Evolutionary conservation across 73 alveolate genomes (phyloP).

Genomic region (Tetrahymena elliotti): DNA sequence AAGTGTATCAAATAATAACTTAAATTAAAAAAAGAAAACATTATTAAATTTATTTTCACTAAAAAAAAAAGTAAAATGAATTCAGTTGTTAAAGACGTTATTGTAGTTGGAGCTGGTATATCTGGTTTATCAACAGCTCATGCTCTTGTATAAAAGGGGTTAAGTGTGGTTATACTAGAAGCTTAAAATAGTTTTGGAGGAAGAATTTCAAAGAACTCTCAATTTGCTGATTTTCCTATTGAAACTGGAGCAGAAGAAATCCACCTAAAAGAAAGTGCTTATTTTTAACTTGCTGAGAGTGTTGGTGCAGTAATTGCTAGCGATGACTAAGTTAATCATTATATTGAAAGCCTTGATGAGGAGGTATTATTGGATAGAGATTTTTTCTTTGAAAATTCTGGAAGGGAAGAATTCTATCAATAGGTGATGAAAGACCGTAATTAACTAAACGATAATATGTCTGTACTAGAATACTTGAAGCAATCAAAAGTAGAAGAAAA

Average conservation of each 20-base stretch:
- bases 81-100: background rate
- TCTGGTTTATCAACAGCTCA: conserved; percentile 5
- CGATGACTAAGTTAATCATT: background rate
- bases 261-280: background rate
- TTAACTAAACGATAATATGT: background rate
- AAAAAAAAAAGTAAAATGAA: background rate
- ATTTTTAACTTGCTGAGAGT: background rate
- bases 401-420: background rate
- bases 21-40: too few relatives aligned
- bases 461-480: background rate
- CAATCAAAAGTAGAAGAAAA: background rate
- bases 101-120: conserved; percentile 3
- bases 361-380: background rate
- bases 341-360: background rate
- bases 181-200: background rate
- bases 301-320: background rate
- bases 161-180: background rate
- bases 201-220: background rate
- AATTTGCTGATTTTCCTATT: background rate
- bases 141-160: background rate
- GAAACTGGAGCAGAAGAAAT: background rate
- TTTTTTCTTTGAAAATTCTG: background rate
- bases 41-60: too few relatives aligned
- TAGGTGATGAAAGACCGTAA: background rate
- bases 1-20: background rate